These are phyloP conservation scores for Syzygium grande DNA, from an alignment of 345 rosid species.

Conservation along the genomic window DNA sequence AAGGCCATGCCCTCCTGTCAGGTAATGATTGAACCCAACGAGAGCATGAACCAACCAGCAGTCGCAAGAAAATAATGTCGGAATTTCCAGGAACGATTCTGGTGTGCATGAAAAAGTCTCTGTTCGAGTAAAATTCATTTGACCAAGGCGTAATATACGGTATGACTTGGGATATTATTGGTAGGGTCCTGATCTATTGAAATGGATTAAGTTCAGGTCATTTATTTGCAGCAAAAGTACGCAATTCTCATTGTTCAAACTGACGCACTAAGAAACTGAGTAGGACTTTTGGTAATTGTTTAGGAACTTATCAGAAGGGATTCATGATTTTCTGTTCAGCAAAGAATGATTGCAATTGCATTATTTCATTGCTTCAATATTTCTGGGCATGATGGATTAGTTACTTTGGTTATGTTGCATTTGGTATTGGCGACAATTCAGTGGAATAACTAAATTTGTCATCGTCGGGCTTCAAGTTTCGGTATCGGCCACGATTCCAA, in stretches of 20 bases:
- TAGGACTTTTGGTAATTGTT: neutral
- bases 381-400: neutral
- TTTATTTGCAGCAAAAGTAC: neutral
- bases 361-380: neutral
- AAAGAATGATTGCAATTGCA: neutral
- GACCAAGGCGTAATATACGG: neutral
- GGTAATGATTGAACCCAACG: neutral
- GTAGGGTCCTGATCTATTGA: neutral
- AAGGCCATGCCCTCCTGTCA: neutral
- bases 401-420: neutral
- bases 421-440: neutral
- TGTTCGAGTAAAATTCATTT: neutral
- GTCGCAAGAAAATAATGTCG: neutral
- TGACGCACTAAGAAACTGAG: neutral
- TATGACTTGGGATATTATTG: neutral
- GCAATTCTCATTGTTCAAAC: neutral
- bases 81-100: neutral
- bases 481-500: neutral
- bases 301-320: neutral
- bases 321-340: neutral
- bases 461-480: neutral
- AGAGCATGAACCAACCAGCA: neutral
- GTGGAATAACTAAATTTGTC: neutral
- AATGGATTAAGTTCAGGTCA: neutral
- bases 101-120: neutral